Evolutionary conservation across 495 filamentous ascomycete species (phyloP), one percentile per base, ranked within the genome.

Genomic region (Paragyromitra xinjiangensis): DNA sequence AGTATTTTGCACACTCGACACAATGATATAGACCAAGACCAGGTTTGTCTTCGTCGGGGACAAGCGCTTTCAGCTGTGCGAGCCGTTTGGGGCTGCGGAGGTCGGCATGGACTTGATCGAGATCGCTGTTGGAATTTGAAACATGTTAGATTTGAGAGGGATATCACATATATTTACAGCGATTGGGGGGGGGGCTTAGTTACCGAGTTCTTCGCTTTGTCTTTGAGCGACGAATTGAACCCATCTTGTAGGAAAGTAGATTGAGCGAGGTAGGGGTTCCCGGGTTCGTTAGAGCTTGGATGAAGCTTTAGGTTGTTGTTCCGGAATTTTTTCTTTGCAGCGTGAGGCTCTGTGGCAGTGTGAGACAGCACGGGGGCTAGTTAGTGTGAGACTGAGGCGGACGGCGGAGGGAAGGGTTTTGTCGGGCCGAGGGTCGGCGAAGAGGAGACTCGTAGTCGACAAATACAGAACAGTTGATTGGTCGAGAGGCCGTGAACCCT

Each of bases 1-100:
- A 98, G 91, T 92, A 98, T 85, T 97, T 98, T 50, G 94, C 90
- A 81, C 95, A 99, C 85, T 97, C 92, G n/a, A 92, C 86, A 83
- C 95, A 99, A 83, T 97, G 97, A 77, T 88, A 91, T 81, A 87
- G 85, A 5, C 95, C 95, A 37, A 97, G 85, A 0, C 90, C 94
- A 6, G 95, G 95, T 16, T 95, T 88, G 78, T 98, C 95, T 82
- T 97, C 95, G 22, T 88, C 85, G 34, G 92, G 91, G 80, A 97
- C 95, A 58, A 90, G 87, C 40, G 89, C 88, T 80, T 93, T 92
- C 87, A 90, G 91, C 63, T 92, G 88, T 50, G 87, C 84, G 29
- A 99, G 89, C 82, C 97, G 94, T 78, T 90, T 91, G 7, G 91
- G 87, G 14, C 89, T 91, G 67, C 84, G 85, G 63, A 97, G 85